phyloP scores from a whole-genome alignment of 108 stramenopile genomes.

The Poteriospumella lacustris region DNA sequence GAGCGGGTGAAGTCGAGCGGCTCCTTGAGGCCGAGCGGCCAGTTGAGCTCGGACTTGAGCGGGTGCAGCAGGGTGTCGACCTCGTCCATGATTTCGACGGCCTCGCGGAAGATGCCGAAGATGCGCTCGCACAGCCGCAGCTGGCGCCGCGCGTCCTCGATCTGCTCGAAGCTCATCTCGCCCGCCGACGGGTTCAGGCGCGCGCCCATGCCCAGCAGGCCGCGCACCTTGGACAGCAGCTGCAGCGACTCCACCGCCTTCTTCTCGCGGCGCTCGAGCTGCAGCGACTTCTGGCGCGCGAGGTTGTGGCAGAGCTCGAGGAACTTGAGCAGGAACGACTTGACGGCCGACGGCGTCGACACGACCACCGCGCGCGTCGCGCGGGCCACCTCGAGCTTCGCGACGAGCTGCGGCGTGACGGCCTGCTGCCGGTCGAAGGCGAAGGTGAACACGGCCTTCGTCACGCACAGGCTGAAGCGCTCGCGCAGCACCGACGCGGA shows the following conservation, averaged over 20 bases:
- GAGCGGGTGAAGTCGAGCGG: slow-evolving; percentile 86
- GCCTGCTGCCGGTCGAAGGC: slow-evolving; percentile 81
- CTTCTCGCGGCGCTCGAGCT: neutral
- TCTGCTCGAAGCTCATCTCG: neutral
- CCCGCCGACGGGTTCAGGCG: neutral
- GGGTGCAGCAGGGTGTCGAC: slow-evolving; percentile 95
- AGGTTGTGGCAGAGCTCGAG: slow-evolving; percentile 93
- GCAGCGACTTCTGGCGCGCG: slow-evolving; percentile 43
- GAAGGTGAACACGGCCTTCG: slow-evolving; percentile 96
- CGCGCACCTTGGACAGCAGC: neutral
- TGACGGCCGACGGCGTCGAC: slow-evolving; percentile 90
- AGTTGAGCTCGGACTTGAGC: slow-evolving; percentile 96
- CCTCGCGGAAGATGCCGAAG: slow-evolving; percentile 74
- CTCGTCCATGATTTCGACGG: slow-evolving; percentile 89
- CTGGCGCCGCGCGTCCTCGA: slow-evolving; percentile 12
- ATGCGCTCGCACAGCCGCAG: slow-evolving; percentile 58
- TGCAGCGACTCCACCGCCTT: neutral
- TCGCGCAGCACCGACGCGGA: slow-evolving; percentile 91
- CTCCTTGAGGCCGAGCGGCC: slow-evolving; percentile 90
- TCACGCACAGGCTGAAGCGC: slow-evolving; percentile 87
- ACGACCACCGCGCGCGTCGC: slow-evolving; percentile 87
- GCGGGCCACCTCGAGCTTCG: slow-evolving; percentile 88
- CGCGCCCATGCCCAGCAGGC: neutral
- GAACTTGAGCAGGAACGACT: slow-evolving; percentile 93
- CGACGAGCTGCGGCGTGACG: slow-evolving; percentile 78